Conservation (phyloP, 2,329 filamentous ascomycete genomes). For the Trichoderma breve region DNA sequence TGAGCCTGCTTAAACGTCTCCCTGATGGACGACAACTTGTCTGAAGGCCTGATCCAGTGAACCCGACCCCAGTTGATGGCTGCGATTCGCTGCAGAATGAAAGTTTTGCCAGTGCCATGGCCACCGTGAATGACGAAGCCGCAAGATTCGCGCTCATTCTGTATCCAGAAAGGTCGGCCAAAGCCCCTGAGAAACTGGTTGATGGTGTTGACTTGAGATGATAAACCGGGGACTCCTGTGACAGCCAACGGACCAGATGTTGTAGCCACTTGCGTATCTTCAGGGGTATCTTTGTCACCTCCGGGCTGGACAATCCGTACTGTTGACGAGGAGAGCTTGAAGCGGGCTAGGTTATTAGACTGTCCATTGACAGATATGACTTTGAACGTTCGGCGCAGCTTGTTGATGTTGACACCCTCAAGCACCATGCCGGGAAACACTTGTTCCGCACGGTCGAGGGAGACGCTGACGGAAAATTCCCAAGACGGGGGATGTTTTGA, state of each 20-base stretch:
- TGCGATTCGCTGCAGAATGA: slow-evolving; percentile 67
- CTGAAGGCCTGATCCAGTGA: slow-evolving; percentile 55
- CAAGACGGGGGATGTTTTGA: slow-evolving; percentile 35
- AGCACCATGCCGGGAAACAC: slow-evolving; percentile 70
- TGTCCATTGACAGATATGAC: slow-evolving; percentile 55
- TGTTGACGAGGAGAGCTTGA: slow-evolving; percentile 37
- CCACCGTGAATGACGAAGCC: slow-evolving; percentile 77
- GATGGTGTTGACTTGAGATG: slow-evolving; percentile 60
- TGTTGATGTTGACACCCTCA: slow-evolving; percentile 51
- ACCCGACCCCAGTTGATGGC: slow-evolving; percentile 69
- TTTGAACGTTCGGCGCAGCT: slow-evolving; percentile 48
- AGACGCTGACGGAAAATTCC: slow-evolving; percentile 36
- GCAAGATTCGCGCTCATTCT: slow-evolving; percentile 41
- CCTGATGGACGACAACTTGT: slow-evolving; percentile 59
- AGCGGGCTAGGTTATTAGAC: slow-evolving; percentile 44
- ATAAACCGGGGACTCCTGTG: slow-evolving; percentile 65
- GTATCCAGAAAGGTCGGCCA: slow-evolving; percentile 36
- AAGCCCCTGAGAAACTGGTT: slow-evolving; percentile 65
- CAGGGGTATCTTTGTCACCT: slow-evolving; percentile 23
- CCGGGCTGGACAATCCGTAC: slow-evolving; percentile 40
- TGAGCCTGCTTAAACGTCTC: slow-evolving; percentile 69
- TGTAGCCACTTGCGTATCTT: not conserved
- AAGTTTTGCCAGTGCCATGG: slow-evolving; percentile 79
- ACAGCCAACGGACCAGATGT: slow-evolving; percentile 42
- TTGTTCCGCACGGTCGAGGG: slow-evolving; percentile 59